Base-by-base conservation (phyloP, 257 asterid genomes). In the Fraxinus quadrangulata region DNA sequence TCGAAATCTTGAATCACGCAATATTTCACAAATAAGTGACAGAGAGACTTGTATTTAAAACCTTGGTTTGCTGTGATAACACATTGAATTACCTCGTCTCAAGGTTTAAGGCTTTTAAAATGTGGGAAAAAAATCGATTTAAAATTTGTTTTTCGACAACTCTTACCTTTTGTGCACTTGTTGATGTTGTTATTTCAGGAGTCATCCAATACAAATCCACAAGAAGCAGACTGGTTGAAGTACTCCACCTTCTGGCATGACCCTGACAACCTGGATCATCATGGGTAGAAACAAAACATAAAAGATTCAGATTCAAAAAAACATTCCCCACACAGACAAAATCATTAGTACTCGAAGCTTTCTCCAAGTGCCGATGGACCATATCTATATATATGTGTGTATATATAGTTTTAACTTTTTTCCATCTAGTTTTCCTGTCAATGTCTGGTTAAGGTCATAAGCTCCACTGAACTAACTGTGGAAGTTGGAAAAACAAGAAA, bases 201-300 rank as follows among this genome's bases (percentile, higher is more conserved):
- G 63, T 85, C 97, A 61, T 81, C 96, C 3, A 87, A 90, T 75
- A 85, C 85, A 68, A 90, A 87, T 82, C 87, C 83, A 63, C 99
- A 96, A 73, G 99, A 92, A 70, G 83, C 99, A 76, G 99, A 93
- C 74, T 96, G 99, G 99, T 72, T 95, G 91, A 95, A 93, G 89
- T 96, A 90, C 86, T 88, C 97, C 56, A 86, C 81, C n/a, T 96
- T 93, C 86, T 96, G 99, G 99, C 92, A 90, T 47, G 97, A 96
- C 75, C 96, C 98, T 66, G 94, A 90, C 89, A 93, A 91, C 88
- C 97, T 89, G 77, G 96, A 90, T 90, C 99, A 95, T 85, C 97
- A 93, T 84, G 97, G 95, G 82, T 88, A 89, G 86, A 28, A 37
- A 10, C 33, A 14, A 67, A 69, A 80, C 47, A 74, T 9, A 13